Percentiles rank a stretch among this genome's conserved stretches.
phyloP scores from a whole-genome alignment of 2,329 filamentous ascomycete genomes.

The Trichoderma sp. region DNA sequence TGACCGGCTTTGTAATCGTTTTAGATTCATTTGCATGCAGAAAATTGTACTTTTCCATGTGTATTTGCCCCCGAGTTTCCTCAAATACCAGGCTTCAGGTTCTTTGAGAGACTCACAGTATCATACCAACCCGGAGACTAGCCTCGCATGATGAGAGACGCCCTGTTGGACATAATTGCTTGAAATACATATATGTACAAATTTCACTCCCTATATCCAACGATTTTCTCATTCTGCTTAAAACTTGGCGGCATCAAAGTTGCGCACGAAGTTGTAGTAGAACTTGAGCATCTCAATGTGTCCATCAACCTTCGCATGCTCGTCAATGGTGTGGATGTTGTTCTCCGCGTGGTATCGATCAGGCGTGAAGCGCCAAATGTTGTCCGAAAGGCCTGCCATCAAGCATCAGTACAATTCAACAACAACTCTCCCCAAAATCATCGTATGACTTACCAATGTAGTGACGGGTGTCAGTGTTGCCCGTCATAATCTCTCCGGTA shows the following conservation, averaged over 20 bases:
- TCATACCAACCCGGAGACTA: background rate
- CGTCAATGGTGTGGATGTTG: conserved; percentile 44
- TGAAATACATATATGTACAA: background rate
- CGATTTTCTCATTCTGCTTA: background rate
- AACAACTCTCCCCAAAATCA: rapidly evolving
- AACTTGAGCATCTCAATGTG: conserved; percentile 44
- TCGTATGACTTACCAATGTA: conserved; percentile 34
- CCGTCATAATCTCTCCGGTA: conserved; percentile 45
- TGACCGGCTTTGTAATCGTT: background rate
- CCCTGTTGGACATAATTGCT: background rate
- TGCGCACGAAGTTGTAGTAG: conserved; percentile 44
- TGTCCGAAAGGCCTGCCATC: conserved; percentile 6
- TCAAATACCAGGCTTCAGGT: background rate
- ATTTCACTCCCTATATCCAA: background rate
- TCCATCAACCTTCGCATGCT: conserved; percentile 37
- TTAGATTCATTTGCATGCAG: background rate
- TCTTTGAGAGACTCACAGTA: background rate
- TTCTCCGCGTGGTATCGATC: conserved; percentile 24
- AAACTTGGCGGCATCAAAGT: conserved; percentile 36
- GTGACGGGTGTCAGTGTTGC: conserved; percentile 44
- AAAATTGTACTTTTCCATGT: background rate
- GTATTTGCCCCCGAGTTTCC: background rate
- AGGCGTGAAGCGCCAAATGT: conserved; percentile 44
- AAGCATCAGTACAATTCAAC: conserved; percentile 29
- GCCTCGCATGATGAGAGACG: background rate